Percentiles rank a stretch among this genome's conserved stretches.
phyloP scores from a whole-genome alignment of 2,329 filamentous ascomycete species.

The Myriosclerotinia duriaeana region DNA sequence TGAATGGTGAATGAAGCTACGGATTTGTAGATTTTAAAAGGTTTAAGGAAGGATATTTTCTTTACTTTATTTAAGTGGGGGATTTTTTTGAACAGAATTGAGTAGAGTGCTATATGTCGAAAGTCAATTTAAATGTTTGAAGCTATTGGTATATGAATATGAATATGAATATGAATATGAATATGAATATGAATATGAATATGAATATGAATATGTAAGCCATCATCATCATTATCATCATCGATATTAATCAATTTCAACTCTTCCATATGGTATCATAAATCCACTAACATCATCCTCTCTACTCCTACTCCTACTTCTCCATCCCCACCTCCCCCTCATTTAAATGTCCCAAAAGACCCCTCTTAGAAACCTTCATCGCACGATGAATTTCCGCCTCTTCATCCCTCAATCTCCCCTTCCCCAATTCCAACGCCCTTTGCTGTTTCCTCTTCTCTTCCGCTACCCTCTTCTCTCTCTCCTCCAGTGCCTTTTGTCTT shows the following conservation, averaged over 20 bases:
- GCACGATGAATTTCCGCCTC: slow-evolving; percentile 67
- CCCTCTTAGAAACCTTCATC: slow-evolving; percentile 67
- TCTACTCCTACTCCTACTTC: neutral
- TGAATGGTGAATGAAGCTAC: no score
- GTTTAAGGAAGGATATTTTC: no score
- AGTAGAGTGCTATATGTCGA: no score
- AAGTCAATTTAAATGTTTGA: no score
- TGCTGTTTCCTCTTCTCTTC: slow-evolving; percentile 62
- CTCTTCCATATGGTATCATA: neutral
- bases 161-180: no score
- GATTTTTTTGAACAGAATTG: no score
- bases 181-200: no score
- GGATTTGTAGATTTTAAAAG: no score
- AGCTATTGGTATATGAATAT: no score
- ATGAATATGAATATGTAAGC: no score
- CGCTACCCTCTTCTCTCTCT: slow-evolving; percentile 60
- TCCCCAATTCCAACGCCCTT: slow-evolving; percentile 59
- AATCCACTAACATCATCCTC: neutral
- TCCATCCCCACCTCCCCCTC: slow-evolving; percentile 24
- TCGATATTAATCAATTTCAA: neutral
- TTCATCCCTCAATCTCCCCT: slow-evolving; percentile 61
- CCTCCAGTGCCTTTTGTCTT: slow-evolving; percentile 66
- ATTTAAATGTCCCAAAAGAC: slow-evolving; percentile 60
- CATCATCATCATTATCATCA: no score
- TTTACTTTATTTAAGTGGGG: no score